Evolutionary conservation across 2,329 filamentous ascomycete species (phyloP).

Genomic region (Conoideocrella luteorostrata): DNA sequence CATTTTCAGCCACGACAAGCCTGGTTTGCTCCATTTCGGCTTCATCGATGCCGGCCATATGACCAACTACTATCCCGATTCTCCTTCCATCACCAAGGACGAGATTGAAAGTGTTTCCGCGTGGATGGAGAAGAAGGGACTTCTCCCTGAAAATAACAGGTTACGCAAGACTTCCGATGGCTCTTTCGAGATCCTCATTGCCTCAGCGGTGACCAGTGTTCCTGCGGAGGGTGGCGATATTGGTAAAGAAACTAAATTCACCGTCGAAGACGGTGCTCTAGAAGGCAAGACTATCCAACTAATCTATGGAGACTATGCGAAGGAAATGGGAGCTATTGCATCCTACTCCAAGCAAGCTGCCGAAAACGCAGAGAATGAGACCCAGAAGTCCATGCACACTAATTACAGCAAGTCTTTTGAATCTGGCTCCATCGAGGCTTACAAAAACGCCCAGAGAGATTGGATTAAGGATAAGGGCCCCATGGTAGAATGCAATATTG

Average conservation of each 20-base stretch:
- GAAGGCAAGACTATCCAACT: conserved; percentile 64
- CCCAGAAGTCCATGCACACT: conserved; percentile 64
- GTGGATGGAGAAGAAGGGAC: conserved; percentile 64
- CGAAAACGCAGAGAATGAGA: conserved; percentile 65
- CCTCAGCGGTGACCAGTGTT: conserved; percentile 56
- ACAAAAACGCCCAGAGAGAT: conserved; percentile 72
- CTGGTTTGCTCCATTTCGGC: conserved; percentile 66
- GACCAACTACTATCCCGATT: conserved; percentile 78
- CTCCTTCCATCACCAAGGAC: conserved; percentile 63
- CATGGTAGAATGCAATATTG: conserved; percentile 72
- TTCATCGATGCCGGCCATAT: conserved; percentile 69
- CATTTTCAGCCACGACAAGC: conserved; percentile 62
- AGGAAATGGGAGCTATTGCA: conserved; percentile 64
- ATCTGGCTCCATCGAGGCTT: conserved; percentile 66
- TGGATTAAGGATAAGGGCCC: conserved; percentile 83
- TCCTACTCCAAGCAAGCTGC: conserved; percentile 62
- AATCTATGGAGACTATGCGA: conserved; percentile 67
- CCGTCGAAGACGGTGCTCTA: conserved; percentile 51
- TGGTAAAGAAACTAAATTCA: conserved; percentile 57
- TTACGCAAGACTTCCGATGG: conserved; percentile 59
- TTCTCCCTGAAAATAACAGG: conserved; percentile 72
- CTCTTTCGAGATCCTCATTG: conserved; percentile 67
- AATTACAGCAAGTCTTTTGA: conserved; percentile 72
- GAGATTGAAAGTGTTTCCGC: conserved; percentile 69
- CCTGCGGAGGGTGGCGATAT: conserved; percentile 61